Evolutionary conservation across 1,139 yeast genomes (phyloP), one percentile per base, ranked within the genome.

Genomic region (Candida glucosophila): DNA sequence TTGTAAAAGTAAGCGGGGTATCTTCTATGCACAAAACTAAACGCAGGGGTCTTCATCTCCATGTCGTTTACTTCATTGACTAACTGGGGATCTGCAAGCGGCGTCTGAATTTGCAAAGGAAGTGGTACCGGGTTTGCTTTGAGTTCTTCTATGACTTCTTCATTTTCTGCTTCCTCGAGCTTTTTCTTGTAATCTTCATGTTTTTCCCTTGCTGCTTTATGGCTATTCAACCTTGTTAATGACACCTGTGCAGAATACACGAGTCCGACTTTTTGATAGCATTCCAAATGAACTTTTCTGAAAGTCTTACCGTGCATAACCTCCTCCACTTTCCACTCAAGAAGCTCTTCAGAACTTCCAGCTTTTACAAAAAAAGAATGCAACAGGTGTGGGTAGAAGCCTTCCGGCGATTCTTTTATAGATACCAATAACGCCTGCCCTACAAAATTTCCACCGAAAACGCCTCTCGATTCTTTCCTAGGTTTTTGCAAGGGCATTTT

Each of bases 271-370:
- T 59, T 46, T 46, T 78, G 86, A 22, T 51, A 55, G 0, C 77
- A 81, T 24, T 59, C 56, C 4, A 79, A 67, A 22, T 72, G 65
- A 29, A 81, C 61, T 26, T 78, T 77, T 24, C 67, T 58, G 43
- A 75, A 80, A 33, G 39, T 75, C 32, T 67, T 71, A 3, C 92
- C 92, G 31, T 69, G 50, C 23, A 61, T 55, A n/a, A 55, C 47
- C 16, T 29, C 29, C 4, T 51, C 52, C 4, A 59, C 58, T 29
- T 49, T 49, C 61, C 67, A 64, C 11, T 47, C 42, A 28, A 60
- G 41, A 9, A 33, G 34, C 14, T 41, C 32, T 6, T 41, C 39
- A 12, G 29, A 22, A 21, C 27, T 31, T 1, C 52, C 55, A 4
- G 52, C 44, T 30, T 47, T 43, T 17, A 58, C 43, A 35, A 55